phyloP scores from a whole-genome alignment of 768 basidiomycete species.

The Phaeotremella skinneri region DNA sequence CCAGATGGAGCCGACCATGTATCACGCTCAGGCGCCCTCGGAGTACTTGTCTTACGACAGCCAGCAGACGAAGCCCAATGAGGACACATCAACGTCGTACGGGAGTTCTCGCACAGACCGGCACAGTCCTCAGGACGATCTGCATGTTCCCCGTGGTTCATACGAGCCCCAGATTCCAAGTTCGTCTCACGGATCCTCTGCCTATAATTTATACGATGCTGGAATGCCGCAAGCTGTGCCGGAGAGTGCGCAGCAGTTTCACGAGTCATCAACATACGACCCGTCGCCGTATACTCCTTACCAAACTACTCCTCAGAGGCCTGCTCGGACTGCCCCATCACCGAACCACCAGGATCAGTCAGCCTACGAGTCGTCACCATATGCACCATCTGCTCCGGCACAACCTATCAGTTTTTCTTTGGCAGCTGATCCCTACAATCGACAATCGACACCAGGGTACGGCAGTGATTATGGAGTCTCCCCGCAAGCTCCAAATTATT shows the following conservation, averaged over 20 bases:
- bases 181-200: too few relatives aligned
- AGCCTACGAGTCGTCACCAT: conserved; percentile 28
- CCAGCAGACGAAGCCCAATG: too few relatives aligned
- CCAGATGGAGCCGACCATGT: too few relatives aligned
- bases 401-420: conserved; percentile 12
- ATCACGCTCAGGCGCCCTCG: too few relatives aligned
- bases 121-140: too few relatives aligned
- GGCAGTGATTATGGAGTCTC: conserved; percentile 27
- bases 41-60: too few relatives aligned
- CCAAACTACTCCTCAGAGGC: background rate
- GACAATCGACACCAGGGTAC: conserved; percentile 12
- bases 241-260: background rate
- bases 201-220: too few relatives aligned
- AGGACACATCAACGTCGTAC: too few relatives aligned
- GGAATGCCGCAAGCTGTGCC: too few relatives aligned
- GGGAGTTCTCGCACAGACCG: too few relatives aligned
- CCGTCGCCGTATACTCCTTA: background rate
- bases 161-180: too few relatives aligned
- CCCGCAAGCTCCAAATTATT: conserved; percentile 33
- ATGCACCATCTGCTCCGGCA: conserved; percentile 17
- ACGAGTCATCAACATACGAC: background rate
- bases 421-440: conserved; percentile 14
- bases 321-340: background rate
- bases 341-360: background rate
- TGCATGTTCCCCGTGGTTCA: too few relatives aligned